These are phyloP conservation scores for Aureobasidium pullulans DNA, from an alignment of 2,329 filamentous ascomycete species.

Conservation along the genomic window DNA sequence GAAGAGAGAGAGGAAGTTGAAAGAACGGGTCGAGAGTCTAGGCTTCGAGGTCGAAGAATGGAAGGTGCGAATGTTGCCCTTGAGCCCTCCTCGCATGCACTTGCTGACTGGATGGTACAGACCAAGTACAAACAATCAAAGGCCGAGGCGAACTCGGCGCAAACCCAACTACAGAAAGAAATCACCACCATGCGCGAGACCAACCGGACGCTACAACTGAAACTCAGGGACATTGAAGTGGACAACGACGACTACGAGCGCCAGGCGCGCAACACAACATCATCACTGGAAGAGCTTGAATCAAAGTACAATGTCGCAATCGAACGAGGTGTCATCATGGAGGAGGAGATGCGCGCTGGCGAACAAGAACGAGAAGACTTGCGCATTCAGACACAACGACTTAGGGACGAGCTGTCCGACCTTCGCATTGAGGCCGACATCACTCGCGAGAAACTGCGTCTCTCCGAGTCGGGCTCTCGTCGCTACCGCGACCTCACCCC, in stretches of 20 bases:
- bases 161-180: constrained; percentile 86
- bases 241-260: constrained; percentile 97
- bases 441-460: constrained; percentile 84
- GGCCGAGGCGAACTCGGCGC: constrained; percentile 73
- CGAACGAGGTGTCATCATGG: constrained; percentile 84
- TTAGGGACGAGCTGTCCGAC: constrained; percentile 86
- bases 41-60: constrained; percentile 93
- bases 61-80: constrained; percentile 68
- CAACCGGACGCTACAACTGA: constrained; percentile 73
- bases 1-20: constrained; percentile 77
- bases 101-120: constrained; percentile 39
- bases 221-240: constrained; percentile 89
- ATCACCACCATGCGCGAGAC: constrained; percentile 83
- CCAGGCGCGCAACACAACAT: constrained; percentile 90
- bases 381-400: constrained; percentile 81
- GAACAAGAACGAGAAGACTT: constrained; percentile 87
- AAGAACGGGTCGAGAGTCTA: constrained; percentile 78
- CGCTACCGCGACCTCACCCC: constrained; percentile 19
- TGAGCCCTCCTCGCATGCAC: background rate
- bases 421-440: constrained; percentile 94
- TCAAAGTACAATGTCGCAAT: constrained; percentile 95
- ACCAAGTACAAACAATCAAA: constrained; percentile 96
- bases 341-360: constrained; percentile 85
- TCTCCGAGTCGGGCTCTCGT: constrained; percentile 42
- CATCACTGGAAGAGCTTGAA: constrained; percentile 92